Evolutionary conservation across 306 rosid species (phyloP).

Genomic region (Quercus dentata): DNA sequence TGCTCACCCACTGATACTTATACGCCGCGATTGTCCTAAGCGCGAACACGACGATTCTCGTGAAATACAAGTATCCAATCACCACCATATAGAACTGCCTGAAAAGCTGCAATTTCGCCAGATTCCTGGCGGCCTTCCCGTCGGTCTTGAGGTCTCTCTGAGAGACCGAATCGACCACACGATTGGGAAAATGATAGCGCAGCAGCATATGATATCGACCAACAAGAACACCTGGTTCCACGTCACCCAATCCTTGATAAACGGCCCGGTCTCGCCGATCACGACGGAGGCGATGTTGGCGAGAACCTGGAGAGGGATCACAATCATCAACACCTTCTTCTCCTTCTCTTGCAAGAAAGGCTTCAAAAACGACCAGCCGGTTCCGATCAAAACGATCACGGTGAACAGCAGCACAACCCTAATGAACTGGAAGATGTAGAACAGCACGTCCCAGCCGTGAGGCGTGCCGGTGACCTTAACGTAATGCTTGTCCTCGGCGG

Average conservation of each 20-base stretch:
- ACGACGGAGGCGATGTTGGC: conserved; percentile 87
- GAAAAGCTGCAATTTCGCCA: conserved; percentile 81
- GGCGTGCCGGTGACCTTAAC: conserved; percentile 83
- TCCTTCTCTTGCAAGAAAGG: conserved; percentile 84
- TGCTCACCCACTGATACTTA: conserved; percentile 90
- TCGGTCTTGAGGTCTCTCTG: conserved; percentile 89
- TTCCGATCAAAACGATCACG: conserved; percentile 74
- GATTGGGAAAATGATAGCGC: conserved; percentile 89
- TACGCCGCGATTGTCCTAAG: conserved; percentile 86
- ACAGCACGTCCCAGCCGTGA: conserved; percentile 92
- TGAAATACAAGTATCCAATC: conserved; percentile 82
- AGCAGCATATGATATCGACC: conserved; percentile 87
- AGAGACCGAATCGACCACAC: conserved; percentile 90
- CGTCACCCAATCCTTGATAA: conserved; percentile 89
- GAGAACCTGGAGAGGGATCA: conserved; percentile 85
- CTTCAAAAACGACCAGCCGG: conserved; percentile 87
- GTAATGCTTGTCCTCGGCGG: conserved; percentile 85
- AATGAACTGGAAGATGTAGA: conserved; percentile 86
- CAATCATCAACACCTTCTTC: conserved; percentile 85
- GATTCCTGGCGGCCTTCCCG: conserved; percentile 81
- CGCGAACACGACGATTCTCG: conserved; percentile 80
- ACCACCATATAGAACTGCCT: conserved; percentile 90
- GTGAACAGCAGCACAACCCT: conserved; percentile 77
- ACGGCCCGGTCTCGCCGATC: conserved; percentile 91
- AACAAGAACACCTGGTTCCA: conserved; percentile 93